These are phyloP conservation scores for Starmera caribaea DNA, from an alignment of 805 yeast genomes.

Conservation along the genomic window DNA sequence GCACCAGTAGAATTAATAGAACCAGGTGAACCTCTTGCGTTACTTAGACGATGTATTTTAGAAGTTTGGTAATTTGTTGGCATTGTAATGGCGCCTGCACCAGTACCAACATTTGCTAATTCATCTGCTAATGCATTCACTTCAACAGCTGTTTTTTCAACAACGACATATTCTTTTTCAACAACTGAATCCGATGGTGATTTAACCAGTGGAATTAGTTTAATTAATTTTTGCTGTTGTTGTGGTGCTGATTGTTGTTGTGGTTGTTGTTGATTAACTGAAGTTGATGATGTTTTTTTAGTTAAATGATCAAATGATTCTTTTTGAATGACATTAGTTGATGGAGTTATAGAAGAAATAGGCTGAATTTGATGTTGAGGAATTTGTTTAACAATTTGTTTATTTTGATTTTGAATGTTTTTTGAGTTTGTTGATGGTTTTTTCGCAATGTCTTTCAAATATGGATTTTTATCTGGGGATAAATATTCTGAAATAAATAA, in stretches of 20 bases:
- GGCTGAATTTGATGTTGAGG: slow-evolving; percentile 17
- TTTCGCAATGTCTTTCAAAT: too few relatives aligned
- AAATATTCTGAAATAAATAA: slow-evolving; percentile 80
- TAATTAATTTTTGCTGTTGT: slow-evolving; percentile 8
- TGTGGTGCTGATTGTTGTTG: slow-evolving; percentile 6
- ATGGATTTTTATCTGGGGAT: slow-evolving; percentile 18
- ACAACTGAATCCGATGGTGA: slow-evolving; percentile 36
- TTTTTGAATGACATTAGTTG: slow-evolving; percentile 2
- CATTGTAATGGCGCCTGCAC: slow-evolving; percentile 36
- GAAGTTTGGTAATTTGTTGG: slow-evolving; percentile 10
- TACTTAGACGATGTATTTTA: too few relatives aligned
- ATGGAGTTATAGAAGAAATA: slow-evolving; percentile 6
- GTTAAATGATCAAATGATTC: slow-evolving; percentile 1
- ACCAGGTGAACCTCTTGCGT: too few relatives aligned
- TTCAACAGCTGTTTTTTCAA: slow-evolving; percentile 90
- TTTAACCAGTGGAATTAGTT: background rate
- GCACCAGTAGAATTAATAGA: slow-evolving; percentile 39
- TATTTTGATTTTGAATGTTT: slow-evolving; percentile 6
- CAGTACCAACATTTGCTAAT: slow-evolving; percentile 52
- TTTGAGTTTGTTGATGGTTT: slow-evolving; percentile 1
- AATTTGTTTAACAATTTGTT: slow-evolving; percentile 9
- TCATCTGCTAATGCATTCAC: slow-evolving; percentile 95
- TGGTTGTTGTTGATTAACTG: background rate
- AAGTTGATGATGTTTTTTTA: slow-evolving; percentile 1
- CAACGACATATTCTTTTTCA: slow-evolving; percentile 87